Conservation (phyloP, 2,329 filamentous ascomycete genomes). For the Penicillium freii region DNA sequence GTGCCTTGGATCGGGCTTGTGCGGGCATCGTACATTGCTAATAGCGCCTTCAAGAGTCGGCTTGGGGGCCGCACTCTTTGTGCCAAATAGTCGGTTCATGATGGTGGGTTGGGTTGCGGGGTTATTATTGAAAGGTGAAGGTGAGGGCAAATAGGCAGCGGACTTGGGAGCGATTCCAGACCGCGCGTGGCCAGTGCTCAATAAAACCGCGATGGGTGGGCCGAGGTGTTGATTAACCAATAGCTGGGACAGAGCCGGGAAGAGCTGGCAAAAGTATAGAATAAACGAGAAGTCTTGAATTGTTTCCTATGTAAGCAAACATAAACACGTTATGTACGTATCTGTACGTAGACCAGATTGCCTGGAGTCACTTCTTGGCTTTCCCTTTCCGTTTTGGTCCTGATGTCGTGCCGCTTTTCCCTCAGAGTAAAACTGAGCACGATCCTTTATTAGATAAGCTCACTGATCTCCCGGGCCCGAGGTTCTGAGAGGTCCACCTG, state of each 20-base stretch:
- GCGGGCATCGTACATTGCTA: slow-evolving; percentile 60
- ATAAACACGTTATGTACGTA: not conserved
- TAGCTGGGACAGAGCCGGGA: not conserved
- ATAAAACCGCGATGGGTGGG: slow-evolving; percentile 2
- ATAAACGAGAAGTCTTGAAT: not conserved
- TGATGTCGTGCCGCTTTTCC: not conserved
- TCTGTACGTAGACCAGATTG: not conserved
- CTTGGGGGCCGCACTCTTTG: slow-evolving; percentile 82
- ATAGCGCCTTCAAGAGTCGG: slow-evolving; percentile 83
- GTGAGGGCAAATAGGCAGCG: slow-evolving; percentile 6
- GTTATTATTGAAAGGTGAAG: not conserved
- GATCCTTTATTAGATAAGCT: not conserved
- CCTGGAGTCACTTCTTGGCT: not conserved
- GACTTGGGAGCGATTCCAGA: slow-evolving; percentile 3
- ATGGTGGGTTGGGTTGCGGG: slow-evolving; percentile 26
- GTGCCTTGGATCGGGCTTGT: not conserved
- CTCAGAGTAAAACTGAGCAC: not conserved
- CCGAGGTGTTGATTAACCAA: slow-evolving; percentile 7
- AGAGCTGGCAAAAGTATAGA: not conserved
- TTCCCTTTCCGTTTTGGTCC: not conserved
- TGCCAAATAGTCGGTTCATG: slow-evolving; percentile 97
- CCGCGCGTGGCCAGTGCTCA: slow-evolving; percentile 10
- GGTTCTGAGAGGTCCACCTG: not conserved
- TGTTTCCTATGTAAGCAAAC: not conserved
- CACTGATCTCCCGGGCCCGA: not conserved